phyloP scores from a whole-genome alignment of 495 filamentous ascomycete genomes.

The Lasiosphaeria miniovina region DNA sequence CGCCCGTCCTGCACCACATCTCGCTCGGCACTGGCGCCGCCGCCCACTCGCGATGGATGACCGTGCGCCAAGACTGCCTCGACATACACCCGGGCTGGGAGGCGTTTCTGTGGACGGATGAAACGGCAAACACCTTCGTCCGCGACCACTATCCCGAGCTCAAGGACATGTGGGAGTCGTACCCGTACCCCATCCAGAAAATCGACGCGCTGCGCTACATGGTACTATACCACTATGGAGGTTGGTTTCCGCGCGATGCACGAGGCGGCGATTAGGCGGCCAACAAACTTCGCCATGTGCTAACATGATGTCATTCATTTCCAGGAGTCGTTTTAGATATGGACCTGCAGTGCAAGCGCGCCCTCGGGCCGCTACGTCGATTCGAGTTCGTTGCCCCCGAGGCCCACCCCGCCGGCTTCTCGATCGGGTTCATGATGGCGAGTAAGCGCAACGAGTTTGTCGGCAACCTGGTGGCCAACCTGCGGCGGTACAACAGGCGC shows the following conservation, averaged over 20 bases:
- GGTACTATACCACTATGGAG: slow-evolving; percentile 37
- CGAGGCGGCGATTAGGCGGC: not conserved
- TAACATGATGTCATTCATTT: not conserved
- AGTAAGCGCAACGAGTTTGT: slow-evolving; percentile 34
- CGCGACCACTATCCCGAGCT: slow-evolving; percentile 30
- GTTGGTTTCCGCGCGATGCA: slow-evolving; percentile 10
- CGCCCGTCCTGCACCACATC: slow-evolving; percentile 40
- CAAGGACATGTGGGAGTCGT: slow-evolving; percentile 25
- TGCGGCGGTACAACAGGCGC: slow-evolving; percentile 32
- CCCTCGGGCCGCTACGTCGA: slow-evolving; percentile 37
- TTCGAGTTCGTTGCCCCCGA: slow-evolving; percentile 42
- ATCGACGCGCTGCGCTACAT: slow-evolving; percentile 39
- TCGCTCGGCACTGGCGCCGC: slow-evolving; percentile 27
- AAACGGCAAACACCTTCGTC: slow-evolving; percentile 30
- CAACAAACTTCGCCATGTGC: not conserved
- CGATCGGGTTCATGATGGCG: slow-evolving; percentile 45
- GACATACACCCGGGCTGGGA: slow-evolving; percentile 39
- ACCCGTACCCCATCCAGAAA: slow-evolving; percentile 34
- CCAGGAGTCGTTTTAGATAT: slow-evolving; percentile 40
- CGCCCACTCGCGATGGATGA: slow-evolving; percentile 28
- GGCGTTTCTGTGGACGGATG: slow-evolving; percentile 36
- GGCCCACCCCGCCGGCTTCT: slow-evolving; percentile 39
- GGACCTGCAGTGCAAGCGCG: slow-evolving; percentile 41
- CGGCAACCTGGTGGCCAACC: slow-evolving; percentile 29
- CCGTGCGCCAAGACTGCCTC: slow-evolving; percentile 34